Percentiles rank a stretch among this genome's conserved stretches.
phyloP scores from a whole-genome alignment of 106 monocot species.

The Cymbidium sinense region DNA sequence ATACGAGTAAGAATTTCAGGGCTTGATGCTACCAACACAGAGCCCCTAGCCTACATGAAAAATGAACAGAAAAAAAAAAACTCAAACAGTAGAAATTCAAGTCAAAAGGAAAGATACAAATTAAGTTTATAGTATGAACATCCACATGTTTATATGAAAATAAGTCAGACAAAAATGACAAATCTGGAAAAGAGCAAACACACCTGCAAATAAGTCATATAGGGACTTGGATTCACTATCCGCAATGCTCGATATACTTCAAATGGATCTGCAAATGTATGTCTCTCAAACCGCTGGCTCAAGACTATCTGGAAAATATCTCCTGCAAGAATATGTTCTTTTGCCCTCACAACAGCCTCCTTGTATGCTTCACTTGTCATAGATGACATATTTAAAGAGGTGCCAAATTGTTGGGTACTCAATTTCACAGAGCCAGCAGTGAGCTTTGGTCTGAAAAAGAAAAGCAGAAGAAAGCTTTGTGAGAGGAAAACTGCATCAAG shows the following conservation, averaged over 20 bases:
- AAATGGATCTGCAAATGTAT: constrained; percentile 92
- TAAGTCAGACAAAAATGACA: not conserved
- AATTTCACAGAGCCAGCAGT: constrained; percentile 65
- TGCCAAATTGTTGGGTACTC: constrained; percentile 51
- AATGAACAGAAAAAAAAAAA: not conserved
- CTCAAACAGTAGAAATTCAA: not conserved
- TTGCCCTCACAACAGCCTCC: constrained; percentile 70
- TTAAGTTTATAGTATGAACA: not conserved
- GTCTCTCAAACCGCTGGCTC: constrained; percentile 91
- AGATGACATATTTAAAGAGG: constrained; percentile 48
- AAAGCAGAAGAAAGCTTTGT: constrained; percentile 4
- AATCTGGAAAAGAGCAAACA: not conserved
- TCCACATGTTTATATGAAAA: not conserved
- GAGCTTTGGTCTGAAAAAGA: constrained; percentile 28
- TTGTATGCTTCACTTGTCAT: constrained; percentile 88
- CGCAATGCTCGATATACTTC: constrained; percentile 93
- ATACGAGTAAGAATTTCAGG: constrained; percentile 93
- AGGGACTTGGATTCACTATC: constrained; percentile 95
- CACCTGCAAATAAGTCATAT: constrained; percentile 94
- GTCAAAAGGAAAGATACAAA: constrained; percentile 1
- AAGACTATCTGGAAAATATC: constrained; percentile 98
- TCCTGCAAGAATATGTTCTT: constrained; percentile 91
- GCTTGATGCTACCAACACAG: constrained; percentile 89
- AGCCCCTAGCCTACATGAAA: constrained; percentile 65
- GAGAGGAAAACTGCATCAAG: not conserved